Base-by-base conservation (phyloP, 441 rosid species). In the Gossypium aridum region DNA sequence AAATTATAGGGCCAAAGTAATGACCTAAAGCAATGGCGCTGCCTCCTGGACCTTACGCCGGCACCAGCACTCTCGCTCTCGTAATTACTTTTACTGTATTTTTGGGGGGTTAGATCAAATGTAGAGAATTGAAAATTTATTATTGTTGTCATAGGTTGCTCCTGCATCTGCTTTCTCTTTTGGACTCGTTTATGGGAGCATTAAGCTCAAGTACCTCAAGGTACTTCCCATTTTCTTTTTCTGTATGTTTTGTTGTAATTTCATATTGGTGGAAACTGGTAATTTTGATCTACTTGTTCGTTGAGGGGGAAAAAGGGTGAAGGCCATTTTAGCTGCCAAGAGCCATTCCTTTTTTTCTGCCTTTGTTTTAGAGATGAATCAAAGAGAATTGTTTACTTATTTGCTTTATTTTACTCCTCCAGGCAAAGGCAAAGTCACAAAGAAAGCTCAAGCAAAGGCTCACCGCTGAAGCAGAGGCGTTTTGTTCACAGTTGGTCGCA, bases 41-140 rank as follows among this genome's bases (percentile, higher is more conserved):
- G 63, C 92, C 94, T 59, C 91, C 94, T 14, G 97, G 96, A 57
- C 97, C 92, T 43, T 93, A 90, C 89, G 87, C 98, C 79, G 97
- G 98, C 75, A 80, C 83, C 70, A 93, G 97, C 88, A 89, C 98
- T 54, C 90, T 93, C 23, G 65, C 71, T 66, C 78, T 61, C 28
- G 34, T 19, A 70, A 79, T 55, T 47, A 34, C 31, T 26, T 16
- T 54, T 19, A 34, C 19, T 8, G 0, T 3, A 22, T 53, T 45
- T 71, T 60, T n/a, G 37, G 37, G 37, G 37, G 7, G 37, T 28
- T 14, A 61, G 17, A 61, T 61, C 65, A 61, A 61, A 61, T 26
- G 65, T 37, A 66, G 49, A 14, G 1, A 37, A 16, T 16, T 1
- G 8, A 60, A 61, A 17, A 54, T 65, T 63, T 16, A 16, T 65